Percentiles rank a stretch among this genome's conserved stretches.
These are phyloP conservation scores for Talaromyces thailandensis DNA, from an alignment of 495 filamentous ascomycete species.

Conservation along the genomic window DNA sequence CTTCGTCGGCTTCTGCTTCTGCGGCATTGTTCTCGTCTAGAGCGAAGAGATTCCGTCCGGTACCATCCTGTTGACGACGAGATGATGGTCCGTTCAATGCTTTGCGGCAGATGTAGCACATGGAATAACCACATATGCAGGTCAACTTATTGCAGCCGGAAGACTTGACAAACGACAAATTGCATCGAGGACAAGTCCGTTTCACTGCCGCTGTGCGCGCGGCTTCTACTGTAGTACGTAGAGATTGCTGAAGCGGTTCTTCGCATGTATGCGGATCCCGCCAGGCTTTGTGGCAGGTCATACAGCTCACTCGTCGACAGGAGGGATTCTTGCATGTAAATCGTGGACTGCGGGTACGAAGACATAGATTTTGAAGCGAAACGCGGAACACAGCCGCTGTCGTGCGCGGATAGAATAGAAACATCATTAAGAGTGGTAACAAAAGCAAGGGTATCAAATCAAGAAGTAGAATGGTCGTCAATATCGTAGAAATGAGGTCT, in stretches of 20 bases:
- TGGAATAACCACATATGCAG: slow-evolving; percentile 95
- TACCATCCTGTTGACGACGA: neutral
- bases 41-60: neutral
- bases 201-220: slow-evolving; percentile 92
- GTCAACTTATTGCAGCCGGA: slow-evolving; percentile 94
- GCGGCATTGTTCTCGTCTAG: slow-evolving; percentile 8
- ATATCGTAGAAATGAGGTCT: slow-evolving; percentile 24
- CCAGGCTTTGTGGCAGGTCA: slow-evolving; percentile 62
- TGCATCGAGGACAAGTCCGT: slow-evolving; percentile 85
- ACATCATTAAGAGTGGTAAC: slow-evolving; percentile 38
- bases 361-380: slow-evolving; percentile 54
- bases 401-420: slow-evolving; percentile 29
- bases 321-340: slow-evolving; percentile 62
- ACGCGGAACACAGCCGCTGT: slow-evolving; percentile 33
- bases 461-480: slow-evolving; percentile 29
- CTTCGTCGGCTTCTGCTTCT: slow-evolving; percentile 15
- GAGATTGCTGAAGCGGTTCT: slow-evolving; percentile 53
- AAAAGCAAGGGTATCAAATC: slow-evolving; percentile 43
- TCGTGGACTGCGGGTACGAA: slow-evolving; percentile 54
- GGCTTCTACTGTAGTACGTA: slow-evolving; percentile 80
- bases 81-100: slow-evolving; percentile 21
- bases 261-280: slow-evolving; percentile 59
- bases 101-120: slow-evolving; percentile 87
- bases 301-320: slow-evolving; percentile 65
- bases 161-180: slow-evolving; percentile 82